phyloP scores from a whole-genome alignment of 371 early-diverging fungal species.

The Mortierella sp. region DNA sequence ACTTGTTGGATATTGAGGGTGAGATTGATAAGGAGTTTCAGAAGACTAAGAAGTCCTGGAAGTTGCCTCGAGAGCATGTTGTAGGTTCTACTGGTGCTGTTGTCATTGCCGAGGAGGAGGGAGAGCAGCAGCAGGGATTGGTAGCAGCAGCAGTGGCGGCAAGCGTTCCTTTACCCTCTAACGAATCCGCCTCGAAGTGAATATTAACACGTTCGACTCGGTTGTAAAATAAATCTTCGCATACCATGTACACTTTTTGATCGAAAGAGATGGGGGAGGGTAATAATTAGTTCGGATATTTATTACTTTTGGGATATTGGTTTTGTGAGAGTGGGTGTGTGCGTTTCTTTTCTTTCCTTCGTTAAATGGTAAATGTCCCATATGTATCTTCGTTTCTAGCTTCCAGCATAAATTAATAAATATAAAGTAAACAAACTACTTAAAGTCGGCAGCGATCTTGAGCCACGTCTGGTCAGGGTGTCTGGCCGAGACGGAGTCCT shows the following conservation, averaged over 20 bases:
- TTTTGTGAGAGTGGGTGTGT: no score
- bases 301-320: no score
- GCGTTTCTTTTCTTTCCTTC: no score
- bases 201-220: neutral
- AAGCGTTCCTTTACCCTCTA: neutral
- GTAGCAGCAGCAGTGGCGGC: neutral
- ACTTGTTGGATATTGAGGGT: constrained; percentile 15
- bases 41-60: constrained; percentile 1
- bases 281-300: no score
- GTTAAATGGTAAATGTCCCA: no score
- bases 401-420: no score
- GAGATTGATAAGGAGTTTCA: neutral
- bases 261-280: no score
- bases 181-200: neutral
- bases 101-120: neutral
- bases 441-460: constrained; percentile 53
- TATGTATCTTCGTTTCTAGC: no score
- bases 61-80: constrained; percentile 2
- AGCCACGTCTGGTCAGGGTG: constrained; percentile 51
- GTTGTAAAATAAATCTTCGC: no score
- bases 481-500: constrained; percentile 41
- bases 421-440: neutral
- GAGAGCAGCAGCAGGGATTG: neutral
- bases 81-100: constrained; percentile 1
- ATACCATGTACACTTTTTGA: no score